Evolutionary conservation across 305 asterid genomes (phyloP).

Genomic region (Fraxinus albicans): DNA sequence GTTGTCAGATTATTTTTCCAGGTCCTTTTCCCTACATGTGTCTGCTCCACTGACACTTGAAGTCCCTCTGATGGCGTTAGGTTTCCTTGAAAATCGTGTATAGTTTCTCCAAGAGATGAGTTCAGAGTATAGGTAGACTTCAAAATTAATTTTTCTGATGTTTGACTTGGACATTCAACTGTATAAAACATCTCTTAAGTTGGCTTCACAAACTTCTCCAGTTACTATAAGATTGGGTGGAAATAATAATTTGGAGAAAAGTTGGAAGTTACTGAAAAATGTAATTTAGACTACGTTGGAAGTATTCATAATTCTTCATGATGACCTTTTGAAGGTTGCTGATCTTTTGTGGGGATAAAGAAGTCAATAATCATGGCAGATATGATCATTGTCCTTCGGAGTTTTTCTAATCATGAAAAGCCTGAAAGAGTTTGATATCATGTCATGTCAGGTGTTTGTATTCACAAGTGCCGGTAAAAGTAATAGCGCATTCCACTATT

Average conservation of each 20-base stretch:
- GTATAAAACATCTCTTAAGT: neutral
- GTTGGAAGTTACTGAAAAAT: neutral
- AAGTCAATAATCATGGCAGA: neutral
- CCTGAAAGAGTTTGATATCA: neutral
- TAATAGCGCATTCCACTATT: neutral
- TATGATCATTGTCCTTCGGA: neutral
- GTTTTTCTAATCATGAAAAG: neutral
- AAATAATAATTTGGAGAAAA: neutral
- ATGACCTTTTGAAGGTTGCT: neutral
- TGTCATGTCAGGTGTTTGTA: neutral
- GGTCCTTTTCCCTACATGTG: neutral
- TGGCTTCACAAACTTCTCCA: neutral
- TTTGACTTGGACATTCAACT: neutral
- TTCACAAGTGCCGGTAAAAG: neutral
- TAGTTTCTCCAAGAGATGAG: neutral
- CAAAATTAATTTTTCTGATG: neutral
- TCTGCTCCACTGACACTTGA: neutral
- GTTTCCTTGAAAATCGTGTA: neutral
- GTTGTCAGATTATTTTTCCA: neutral
- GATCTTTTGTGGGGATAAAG: neutral
- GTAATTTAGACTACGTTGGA: neutral
- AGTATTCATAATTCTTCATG: neutral
- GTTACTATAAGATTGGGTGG: neutral
- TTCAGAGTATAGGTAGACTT: neutral
- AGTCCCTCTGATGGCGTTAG: neutral